Evolutionary conservation across 129 eudicot species (phyloP), one percentile per base, ranked within the genome.

Genomic region (Helichrysum umbraculigerum): DNA sequence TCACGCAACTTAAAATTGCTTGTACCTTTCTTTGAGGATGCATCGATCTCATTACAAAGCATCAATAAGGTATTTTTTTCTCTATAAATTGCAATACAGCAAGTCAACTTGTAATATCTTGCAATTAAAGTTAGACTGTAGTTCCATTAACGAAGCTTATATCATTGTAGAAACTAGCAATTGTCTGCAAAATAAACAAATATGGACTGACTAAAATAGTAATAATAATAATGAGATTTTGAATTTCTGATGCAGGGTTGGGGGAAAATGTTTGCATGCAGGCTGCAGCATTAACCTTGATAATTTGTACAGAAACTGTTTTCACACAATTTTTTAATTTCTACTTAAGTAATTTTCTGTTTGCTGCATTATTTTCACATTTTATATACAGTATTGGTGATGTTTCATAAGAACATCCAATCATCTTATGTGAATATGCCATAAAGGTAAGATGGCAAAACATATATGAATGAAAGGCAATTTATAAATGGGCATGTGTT

Each of bases 1-100:
- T 83, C 92, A 3, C 97, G 97, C 72, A 93, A 93, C 88, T 84
- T 91, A 85, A 83, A 89, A 70, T 81, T 93, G 81, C 93, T 91
- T 50, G 92, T 93, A 15, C 98, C 98, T 62, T 93, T 93, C 89
- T 93, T 93, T 82, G 93, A 83, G 42, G 73, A 80, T 16, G 93
- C 98, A 39, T 93, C 96, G 51, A 93, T 93, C 81, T 74, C 76
- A 21, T 81, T 90, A 67, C 79, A 81, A 76, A 68, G 85, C 76
- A 87, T 93, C 51, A 68, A 81, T 25, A 90, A 88, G 93, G 98
- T 93, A 80, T 21, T 15, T 37, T 37, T 22, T 74, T 72, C 39
- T 72, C 34, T n/a, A 5, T 80, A 39, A 44, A 59, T 66, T 74
- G 59, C 58, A 62, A 28, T 82, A 10, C 50, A 28, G 17, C 21